phyloP scores from a whole-genome alignment of 768 basidiomycete species.

The Boletus pseudo-olivaceus region DNA sequence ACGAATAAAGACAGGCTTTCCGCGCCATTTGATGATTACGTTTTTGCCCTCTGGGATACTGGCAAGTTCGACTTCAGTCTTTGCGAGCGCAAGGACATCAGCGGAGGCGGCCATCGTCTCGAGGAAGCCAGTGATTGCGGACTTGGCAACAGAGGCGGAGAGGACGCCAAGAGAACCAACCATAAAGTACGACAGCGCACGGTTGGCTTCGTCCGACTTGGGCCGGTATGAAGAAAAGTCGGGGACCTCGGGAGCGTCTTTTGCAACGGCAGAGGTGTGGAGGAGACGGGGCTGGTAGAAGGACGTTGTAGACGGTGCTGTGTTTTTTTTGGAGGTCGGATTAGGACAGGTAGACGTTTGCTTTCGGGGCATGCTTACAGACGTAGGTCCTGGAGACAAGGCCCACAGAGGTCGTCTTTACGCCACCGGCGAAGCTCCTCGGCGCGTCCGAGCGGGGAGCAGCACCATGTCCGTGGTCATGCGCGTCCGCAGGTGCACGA shows the following conservation, averaged over 20 bases:
- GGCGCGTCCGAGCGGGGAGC: constrained; percentile 60
- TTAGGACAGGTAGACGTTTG: constrained; percentile 14
- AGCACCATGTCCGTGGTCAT: constrained; percentile 55
- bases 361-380: constrained; percentile 44
- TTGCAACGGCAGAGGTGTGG: constrained; percentile 68
- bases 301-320: constrained; percentile 50
- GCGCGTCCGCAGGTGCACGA: constrained; percentile 56
- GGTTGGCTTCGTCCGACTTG: constrained; percentile 60
- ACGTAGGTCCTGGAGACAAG: constrained; percentile 63
- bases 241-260: constrained; percentile 79
- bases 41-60: constrained; percentile 97
- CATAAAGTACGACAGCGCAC: constrained; percentile 85
- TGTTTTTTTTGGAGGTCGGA: constrained; percentile 4
- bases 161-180: constrained; percentile 89
- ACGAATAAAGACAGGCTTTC: constrained; percentile 99
- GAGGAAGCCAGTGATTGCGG: constrained; percentile 89
- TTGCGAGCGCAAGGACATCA: constrained; percentile 96
- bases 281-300: constrained; percentile 66
- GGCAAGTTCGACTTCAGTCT: constrained; percentile 90
- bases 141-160: constrained; percentile 92
- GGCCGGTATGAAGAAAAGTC: constrained; percentile 84
- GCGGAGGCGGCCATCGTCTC: constrained; percentile 96
- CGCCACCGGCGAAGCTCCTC: constrained; percentile 60
- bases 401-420: constrained; percentile 45
- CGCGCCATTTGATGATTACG: constrained; percentile 97